phyloP scores from a whole-genome alignment of 495 filamentous ascomycete genomes.

The Aspergillus biplanus region DNA sequence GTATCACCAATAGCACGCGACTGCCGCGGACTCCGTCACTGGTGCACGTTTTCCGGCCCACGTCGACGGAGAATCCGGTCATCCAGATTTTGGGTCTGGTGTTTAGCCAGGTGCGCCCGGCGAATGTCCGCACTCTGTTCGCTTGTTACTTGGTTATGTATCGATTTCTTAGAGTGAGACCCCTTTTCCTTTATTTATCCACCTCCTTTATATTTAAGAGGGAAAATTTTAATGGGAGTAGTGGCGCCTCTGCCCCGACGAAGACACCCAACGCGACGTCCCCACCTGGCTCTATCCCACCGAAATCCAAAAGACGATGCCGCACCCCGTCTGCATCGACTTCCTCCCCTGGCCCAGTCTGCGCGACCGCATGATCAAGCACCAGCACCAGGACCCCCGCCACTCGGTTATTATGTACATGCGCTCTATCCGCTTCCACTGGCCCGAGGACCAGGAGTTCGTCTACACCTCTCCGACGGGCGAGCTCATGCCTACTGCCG shows the following conservation, averaged over 20 bases:
- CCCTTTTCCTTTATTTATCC: background rate
- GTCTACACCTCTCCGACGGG: constrained; percentile 14
- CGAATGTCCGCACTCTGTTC: constrained; percentile 19
- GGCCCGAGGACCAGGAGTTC: constrained; percentile 20
- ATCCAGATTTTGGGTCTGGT: constrained; percentile 20
- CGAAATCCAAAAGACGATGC: constrained; percentile 19
- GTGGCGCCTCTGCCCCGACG: constrained; percentile 23
- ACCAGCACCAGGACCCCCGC: constrained; percentile 9
- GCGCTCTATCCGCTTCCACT: constrained; percentile 18
- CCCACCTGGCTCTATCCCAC: constrained; percentile 20
- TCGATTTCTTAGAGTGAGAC: constrained; percentile 18
- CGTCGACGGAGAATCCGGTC: constrained; percentile 21
- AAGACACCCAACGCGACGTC: constrained; percentile 22
- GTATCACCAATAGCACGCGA: constrained; percentile 18
- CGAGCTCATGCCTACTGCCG: constrained; percentile 16
- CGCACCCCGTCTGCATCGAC: constrained; percentile 22
- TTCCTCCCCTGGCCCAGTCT: constrained; percentile 20
- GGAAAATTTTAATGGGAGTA: no score
- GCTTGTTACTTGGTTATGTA: constrained; percentile 21
- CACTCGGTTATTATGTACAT: constrained; percentile 20
- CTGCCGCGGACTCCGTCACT: constrained; percentile 18
- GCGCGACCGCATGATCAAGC: constrained; percentile 16
- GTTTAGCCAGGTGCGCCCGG: constrained; percentile 20
- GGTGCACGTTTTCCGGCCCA: constrained; percentile 19
- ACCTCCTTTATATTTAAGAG: no score